These are phyloP conservation scores for Aspergillus terreus DNA, from an alignment of 2,329 filamentous ascomycete species.

Conservation along the genomic window DNA sequence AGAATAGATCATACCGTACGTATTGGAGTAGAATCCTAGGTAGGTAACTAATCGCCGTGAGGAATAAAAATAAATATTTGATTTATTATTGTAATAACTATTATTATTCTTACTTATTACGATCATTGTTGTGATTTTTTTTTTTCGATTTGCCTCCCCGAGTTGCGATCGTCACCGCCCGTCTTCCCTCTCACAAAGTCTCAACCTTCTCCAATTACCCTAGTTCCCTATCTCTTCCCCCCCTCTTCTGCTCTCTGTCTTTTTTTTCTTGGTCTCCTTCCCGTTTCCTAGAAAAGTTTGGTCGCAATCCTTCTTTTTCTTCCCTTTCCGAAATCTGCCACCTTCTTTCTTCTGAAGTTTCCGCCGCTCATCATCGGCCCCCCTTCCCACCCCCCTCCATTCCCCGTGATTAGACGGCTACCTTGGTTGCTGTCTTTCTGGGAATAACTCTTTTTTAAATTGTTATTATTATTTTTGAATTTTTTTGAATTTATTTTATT, in stretches of 20 bases:
- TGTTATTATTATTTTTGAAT: conserved; percentile 7
- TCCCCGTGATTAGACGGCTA: conserved; percentile 19
- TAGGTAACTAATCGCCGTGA: too few species aligned
- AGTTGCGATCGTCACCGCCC: conserved; percentile 23
- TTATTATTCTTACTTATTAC: neutral
- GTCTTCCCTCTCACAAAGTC: conserved; percentile 9
- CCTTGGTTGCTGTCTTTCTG: conserved; percentile 17
- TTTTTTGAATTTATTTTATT: conserved; percentile 11
- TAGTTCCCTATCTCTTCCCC: conserved; percentile 5
- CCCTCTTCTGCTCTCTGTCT: neutral
- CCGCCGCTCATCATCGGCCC: conserved; percentile 17
- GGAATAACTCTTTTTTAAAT: conserved; percentile 7
- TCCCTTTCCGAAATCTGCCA: conserved; percentile 7
- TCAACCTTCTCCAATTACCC: conserved; percentile 13
- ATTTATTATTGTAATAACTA: neutral
- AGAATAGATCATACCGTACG: too few species aligned
- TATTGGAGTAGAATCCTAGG: too few species aligned
- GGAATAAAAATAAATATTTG: neutral
- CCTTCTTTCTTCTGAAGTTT: conserved; percentile 12
- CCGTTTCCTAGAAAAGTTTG: conserved; percentile 1
- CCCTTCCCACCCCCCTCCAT: conserved; percentile 19
- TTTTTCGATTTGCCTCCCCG: conserved; percentile 16
- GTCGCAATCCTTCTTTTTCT: conserved; percentile 2
- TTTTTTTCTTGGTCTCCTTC: conserved; percentile 1
- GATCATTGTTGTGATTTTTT: neutral